Evolutionary conservation across 352 stramenopile genomes (phyloP).

Genomic region (Pythium scleroteichum): DNA sequence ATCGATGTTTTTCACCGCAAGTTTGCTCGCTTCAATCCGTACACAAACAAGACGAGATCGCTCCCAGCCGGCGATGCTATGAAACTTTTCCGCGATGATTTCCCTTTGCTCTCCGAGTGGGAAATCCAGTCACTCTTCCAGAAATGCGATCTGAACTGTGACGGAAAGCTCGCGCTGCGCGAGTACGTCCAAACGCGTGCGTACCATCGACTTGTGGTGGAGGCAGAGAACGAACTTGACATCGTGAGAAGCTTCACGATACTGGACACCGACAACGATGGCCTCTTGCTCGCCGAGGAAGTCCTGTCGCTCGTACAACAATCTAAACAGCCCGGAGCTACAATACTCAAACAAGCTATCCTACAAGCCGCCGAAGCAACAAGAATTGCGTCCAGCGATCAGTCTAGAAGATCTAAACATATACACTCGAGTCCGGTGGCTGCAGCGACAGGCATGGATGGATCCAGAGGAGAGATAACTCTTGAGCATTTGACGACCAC

Average conservation of each 20-base stretch:
- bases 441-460: neutral
- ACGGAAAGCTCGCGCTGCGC: constrained; percentile 51
- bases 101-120: constrained; percentile 59
- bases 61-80: constrained; percentile 44
- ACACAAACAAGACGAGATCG: constrained; percentile 35
- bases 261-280: constrained; percentile 60
- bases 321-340: constrained; percentile 40
- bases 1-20: constrained; percentile 49
- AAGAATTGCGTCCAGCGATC: constrained; percentile 2
- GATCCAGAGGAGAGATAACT: constrained; percentile 59
- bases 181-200: constrained; percentile 64
- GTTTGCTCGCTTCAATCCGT: constrained; percentile 49
- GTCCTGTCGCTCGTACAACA: constrained; percentile 55
- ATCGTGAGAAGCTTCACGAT: constrained; percentile 64
- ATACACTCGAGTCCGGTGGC: neutral
- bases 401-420: neutral
- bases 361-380: constrained; percentile 47
- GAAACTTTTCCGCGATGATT: constrained; percentile 67
- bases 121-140: constrained; percentile 59
- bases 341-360: constrained; percentile 53
- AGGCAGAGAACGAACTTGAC: constrained; percentile 55
- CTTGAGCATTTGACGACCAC: constrained; percentile 59
- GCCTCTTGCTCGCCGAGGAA: constrained; percentile 50
- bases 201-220: constrained; percentile 53
- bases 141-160: constrained; percentile 60